Conservation (phyloP, 208 protist species). For the Strigomonas culicis region DNA sequence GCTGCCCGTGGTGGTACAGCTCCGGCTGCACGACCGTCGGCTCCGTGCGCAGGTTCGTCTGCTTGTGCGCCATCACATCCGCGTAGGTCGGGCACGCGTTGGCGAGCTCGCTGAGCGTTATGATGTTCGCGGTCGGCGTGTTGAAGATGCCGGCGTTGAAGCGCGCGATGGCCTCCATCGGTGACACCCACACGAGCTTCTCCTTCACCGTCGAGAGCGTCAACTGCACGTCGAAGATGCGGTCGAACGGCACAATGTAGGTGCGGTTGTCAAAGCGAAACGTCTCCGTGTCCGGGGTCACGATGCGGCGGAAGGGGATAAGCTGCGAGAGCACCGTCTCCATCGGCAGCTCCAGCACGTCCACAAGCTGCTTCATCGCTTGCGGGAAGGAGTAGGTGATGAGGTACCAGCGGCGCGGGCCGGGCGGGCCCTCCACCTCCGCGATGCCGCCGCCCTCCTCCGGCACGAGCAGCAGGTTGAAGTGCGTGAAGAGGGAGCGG, state of each 20-base stretch:
- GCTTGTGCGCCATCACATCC: constrained; percentile 43
- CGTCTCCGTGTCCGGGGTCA: constrained; percentile 75
- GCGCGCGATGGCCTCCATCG: constrained; percentile 86
- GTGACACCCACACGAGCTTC: constrained; percentile 84
- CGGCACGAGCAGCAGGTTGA: constrained; percentile 78
- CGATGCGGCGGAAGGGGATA: constrained; percentile 66
- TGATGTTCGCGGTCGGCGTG: constrained; percentile 85
- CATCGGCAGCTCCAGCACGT: constrained; percentile 86
- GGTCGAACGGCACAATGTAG: constrained; percentile 73
- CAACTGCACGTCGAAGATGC: constrained; percentile 74
- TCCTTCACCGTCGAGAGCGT: constrained; percentile 72
- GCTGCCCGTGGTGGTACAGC: constrained; percentile 64
- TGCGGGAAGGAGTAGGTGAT: constrained; percentile 58
- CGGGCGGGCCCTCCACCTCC: constrained; percentile 85
- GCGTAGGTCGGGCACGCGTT: constrained; percentile 82
- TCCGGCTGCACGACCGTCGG: constrained; percentile 52
- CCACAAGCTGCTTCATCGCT: constrained; percentile 69
- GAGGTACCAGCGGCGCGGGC: constrained; percentile 72
- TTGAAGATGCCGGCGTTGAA: constrained; percentile 90
- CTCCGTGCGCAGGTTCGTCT: constrained; percentile 23
- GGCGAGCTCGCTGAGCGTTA: constrained; percentile 74
- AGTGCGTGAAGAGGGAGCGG: constrained; percentile 61
- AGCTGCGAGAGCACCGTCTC: constrained; percentile 64
- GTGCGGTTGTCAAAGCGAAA: constrained; percentile 82
- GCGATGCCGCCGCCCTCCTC: constrained; percentile 78